Evolutionary conservation across 2,329 filamentous ascomycete species (phyloP), one percentile per base, ranked within the genome.

Genomic region (Verticillium longisporum): DNA sequence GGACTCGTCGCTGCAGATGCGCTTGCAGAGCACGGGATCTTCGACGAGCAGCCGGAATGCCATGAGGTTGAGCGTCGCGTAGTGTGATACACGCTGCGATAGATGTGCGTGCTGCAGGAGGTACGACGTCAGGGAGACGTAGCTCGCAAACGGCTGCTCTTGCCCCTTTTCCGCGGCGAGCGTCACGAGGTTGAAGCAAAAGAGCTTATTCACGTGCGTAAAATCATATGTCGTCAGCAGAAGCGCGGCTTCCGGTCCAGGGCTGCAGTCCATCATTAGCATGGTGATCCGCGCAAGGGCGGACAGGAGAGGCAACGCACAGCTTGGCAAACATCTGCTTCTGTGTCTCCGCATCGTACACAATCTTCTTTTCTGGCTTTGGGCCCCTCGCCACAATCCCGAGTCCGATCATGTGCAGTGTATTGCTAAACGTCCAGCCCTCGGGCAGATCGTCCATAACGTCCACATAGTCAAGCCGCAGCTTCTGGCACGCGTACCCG

Each of bases 171-270:
- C 85, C 1, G 86, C 75, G 6, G 83, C 70, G 31, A 86, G 71
- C 2, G 85, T 88, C 58, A 97, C 85, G 54, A 99, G 77, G 68
- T 89, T 93, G 72, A 91, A 89, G 73, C 91, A 94, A 74, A 99
- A 98, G 9, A 97, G 81, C 75, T 97, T 98, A 78, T 98, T 99
- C 37, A 93, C 90, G 70, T 96, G 90, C 3, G 88, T 87, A 72
- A 98, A 98, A 72, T 98, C 95, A 72, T 98, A 99, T 0, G 91
- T 88, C 0, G 92, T 88, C 37, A 99, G 81, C 4, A 98, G 77
- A 2, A 96, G 81, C 4, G 93, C 88, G 15, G 92, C 90, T 72
- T 93, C 88, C 62, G 88, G 83, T 2, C 88, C 87, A 1, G 95
- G 95, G 66, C 92, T 96, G 26, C 61, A 56, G 59, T 45, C 26